Evolutionary conservation across 148 eudicot species (phyloP).

Genomic region (Rhododendron ferrugineum): DNA sequence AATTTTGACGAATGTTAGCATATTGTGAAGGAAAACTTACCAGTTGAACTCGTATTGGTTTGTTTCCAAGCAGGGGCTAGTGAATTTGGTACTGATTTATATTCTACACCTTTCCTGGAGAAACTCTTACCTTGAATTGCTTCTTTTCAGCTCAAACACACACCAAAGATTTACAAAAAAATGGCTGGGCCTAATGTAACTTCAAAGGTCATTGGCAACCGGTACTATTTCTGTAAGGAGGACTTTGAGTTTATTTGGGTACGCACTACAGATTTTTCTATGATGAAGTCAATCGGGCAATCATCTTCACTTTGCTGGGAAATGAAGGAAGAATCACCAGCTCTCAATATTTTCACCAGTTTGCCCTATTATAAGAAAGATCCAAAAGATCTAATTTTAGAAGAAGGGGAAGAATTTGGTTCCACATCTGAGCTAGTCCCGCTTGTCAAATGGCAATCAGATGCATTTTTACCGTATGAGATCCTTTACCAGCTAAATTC

Average conservation of each 20-base stretch:
- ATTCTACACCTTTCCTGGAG: neutral
- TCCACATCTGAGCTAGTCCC: constrained; percentile 66
- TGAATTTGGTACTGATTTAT: neutral
- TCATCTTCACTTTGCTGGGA: constrained; percentile 76
- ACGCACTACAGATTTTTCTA: constrained; percentile 80
- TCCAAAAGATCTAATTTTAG: constrained; percentile 33
- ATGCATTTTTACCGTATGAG: constrained; percentile 50
- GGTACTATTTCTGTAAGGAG: constrained; percentile 85
- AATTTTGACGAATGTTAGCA: neutral
- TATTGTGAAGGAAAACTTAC: neutral
- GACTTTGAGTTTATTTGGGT: constrained; percentile 75
- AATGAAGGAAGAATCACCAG: constrained; percentile 37
- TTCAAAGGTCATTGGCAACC: constrained; percentile 53
- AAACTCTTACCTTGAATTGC: neutral
- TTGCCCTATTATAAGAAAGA: constrained; percentile 52
- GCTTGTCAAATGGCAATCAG: constrained; percentile 42
- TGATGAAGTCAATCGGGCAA: constrained; percentile 56
- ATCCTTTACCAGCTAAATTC: constrained; percentile 87
- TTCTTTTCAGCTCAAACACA: constrained; percentile 64
- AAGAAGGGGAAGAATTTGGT: constrained; percentile 46
- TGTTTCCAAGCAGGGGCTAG: neutral
- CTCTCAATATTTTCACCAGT: constrained; percentile 32
- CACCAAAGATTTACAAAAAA: constrained; percentile 70
- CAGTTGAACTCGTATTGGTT: neutral
- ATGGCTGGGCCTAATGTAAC: constrained; percentile 57